Base-by-base conservation (phyloP, 495 filamentous ascomycete species). In the Hyaloscypha bicolor region DNA sequence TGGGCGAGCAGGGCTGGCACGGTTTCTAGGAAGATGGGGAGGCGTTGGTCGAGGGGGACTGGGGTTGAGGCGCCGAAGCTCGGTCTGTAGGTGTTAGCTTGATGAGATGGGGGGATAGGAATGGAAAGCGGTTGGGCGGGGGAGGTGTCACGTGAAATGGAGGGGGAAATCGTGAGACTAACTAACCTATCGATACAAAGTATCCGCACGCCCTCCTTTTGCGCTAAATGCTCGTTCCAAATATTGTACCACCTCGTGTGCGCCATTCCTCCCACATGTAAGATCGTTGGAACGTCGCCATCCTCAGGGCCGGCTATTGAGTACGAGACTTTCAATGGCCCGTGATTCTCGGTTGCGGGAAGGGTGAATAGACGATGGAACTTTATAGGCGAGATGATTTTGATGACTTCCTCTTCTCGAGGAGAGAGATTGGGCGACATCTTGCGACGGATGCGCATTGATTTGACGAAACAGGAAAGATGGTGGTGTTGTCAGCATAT, bases 51-150 rank as follows among this genome's bases (percentile, higher is more conserved):
- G 2, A 81, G 69, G 2, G 77, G 73, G 8, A 81, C 80, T 11
- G 75, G 69, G 0, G 80, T 80, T n/a, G 82, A 79, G 61, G 71
- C 75, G 16, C 82, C 82, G 71, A 84, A 79, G 21, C 80, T 79
- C 0, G 77, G 73, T 60, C 72, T 73, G 37, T 67, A 2, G 42
- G n/a, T 22, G 59, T 61, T 19, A 48, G 42, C 16, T 19, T 48
- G 42, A 45, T 3, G 14, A 19, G 14, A 45, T 45, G 42, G 14
- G 42, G 21, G 32, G 12, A 55, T 11, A 9, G 9, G n/a, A 25
- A 51, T 1, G 29, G 1, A 25, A 25, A 25, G 25, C 1, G 25
- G 25, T 25, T 25, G 1, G 25, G 25, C 25, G 2, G 8, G 37
- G 9, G 12, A 29, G 35, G 25, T 25, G 25, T 5, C 30, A 42